Evolutionary conservation across 2,329 filamentous ascomycete genomes (phyloP).

Genomic region (Paraconiothyrium brasiliense): DNA sequence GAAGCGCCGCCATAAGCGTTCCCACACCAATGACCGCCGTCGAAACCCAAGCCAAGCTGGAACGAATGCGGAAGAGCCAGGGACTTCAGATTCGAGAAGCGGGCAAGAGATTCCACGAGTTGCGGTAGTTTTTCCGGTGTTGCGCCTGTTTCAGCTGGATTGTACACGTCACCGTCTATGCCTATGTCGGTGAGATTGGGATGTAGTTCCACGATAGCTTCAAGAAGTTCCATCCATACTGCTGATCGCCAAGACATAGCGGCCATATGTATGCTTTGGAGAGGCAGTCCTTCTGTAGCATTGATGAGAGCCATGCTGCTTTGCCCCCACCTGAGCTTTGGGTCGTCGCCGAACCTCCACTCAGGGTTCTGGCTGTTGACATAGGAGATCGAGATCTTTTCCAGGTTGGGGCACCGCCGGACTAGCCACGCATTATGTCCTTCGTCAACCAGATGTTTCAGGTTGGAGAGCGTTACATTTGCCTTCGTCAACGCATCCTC

Average conservation of each 20-base stretch:
- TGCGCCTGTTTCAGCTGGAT: no score
- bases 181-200: not conserved
- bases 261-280: not conserved
- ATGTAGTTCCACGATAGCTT: not conserved
- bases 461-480: slow-evolving; percentile 5
- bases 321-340: not conserved
- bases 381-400: not conserved
- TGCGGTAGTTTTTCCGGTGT: not conserved
- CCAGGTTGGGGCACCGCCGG: slow-evolving; percentile 10
- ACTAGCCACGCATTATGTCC: slow-evolving; percentile 7
- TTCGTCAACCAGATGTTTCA: slow-evolving; percentile 1
- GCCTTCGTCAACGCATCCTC: slow-evolving; percentile 2
- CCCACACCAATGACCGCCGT: slow-evolving; percentile 17
- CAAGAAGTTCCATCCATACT: not conserved
- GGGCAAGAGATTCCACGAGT: not conserved
- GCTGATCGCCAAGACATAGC: not conserved
- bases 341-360: not conserved
- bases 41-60: slow-evolving; percentile 14
- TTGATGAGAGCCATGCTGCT: not conserved
- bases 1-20: slow-evolving; percentile 16
- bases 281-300: slow-evolving; percentile 1
- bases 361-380: not conserved
- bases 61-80: not conserved
- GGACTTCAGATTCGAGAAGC: not conserved
- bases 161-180: not conserved